Evolutionary conservation across 495 filamentous ascomycete genomes (phyloP).

Genomic region (Physcia stellaris): DNA sequence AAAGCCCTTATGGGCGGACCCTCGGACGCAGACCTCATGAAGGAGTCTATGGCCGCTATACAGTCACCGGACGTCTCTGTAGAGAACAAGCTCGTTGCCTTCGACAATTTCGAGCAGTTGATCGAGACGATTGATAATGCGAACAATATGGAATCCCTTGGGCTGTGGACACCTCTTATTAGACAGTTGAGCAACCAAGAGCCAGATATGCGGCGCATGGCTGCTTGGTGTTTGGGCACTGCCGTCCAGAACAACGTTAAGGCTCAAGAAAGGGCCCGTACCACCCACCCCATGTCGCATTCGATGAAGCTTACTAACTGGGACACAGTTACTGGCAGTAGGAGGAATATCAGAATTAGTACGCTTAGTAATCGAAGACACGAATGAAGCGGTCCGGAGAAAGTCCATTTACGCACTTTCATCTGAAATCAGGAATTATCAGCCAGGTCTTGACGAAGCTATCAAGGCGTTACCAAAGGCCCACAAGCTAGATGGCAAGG

Average conservation of each 20-base stretch:
- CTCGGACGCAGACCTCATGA: constrained; percentile 83
- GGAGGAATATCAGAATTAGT: constrained; percentile 60
- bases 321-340: constrained; percentile 42
- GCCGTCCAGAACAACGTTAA: constrained; percentile 91
- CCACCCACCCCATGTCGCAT: not conserved
- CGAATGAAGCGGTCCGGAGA: constrained; percentile 52
- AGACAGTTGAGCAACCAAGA: constrained; percentile 52
- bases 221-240: constrained; percentile 85
- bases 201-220: constrained; percentile 57
- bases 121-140: constrained; percentile 91
- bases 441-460: constrained; percentile 51
- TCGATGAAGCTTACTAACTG: constrained; percentile 11
- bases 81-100: constrained; percentile 71
- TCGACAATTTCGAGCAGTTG: constrained; percentile 92
- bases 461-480: constrained; percentile 52
- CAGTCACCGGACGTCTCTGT: constrained; percentile 46
- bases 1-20: constrained; percentile 65
- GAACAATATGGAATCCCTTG: constrained; percentile 69
- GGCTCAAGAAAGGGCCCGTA: constrained; percentile 55
- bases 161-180: constrained; percentile 70
- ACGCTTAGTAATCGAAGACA: constrained; percentile 44
- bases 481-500: constrained; percentile 37
- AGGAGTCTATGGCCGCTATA: constrained; percentile 62
- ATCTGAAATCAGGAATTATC: constrained; percentile 71
- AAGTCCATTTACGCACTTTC: constrained; percentile 85